These are phyloP conservation scores for Salix suchowensis DNA, from an alignment of 345 rosid genomes.

Conservation along the genomic window DNA sequence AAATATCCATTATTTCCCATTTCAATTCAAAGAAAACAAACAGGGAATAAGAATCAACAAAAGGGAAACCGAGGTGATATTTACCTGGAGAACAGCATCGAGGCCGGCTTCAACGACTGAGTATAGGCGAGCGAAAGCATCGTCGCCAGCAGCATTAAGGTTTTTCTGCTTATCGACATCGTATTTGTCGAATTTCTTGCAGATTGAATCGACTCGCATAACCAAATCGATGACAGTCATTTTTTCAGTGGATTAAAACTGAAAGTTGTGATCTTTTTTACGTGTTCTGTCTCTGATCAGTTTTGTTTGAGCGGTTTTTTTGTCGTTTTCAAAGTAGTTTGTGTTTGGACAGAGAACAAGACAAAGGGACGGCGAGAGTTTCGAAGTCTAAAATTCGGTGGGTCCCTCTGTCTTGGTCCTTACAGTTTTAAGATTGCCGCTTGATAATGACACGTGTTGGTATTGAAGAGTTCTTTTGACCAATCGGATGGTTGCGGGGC, in stretches of 20 bases:
- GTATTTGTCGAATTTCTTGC: slow-evolving; percentile 26
- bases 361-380: neutral
- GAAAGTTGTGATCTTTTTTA: no score
- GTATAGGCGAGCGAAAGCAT: slow-evolving; percentile 29
- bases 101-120: slow-evolving; percentile 16
- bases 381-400: neutral
- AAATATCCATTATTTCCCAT: neutral
- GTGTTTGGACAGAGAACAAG: no score
- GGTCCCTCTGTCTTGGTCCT: neutral
- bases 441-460: neutral
- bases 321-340: no score
- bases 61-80: neutral
- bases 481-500: neutral
- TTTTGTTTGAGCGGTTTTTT: no score
- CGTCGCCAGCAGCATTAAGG: slow-evolving; percentile 16
- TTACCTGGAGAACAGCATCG: slow-evolving; percentile 19
- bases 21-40: neutral
- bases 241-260: neutral
- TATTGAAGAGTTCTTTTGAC: neutral
- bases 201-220: slow-evolving; percentile 23
- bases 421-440: neutral
- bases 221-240: slow-evolving; percentile 29
- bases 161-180: slow-evolving; percentile 26
- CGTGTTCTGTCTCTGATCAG: no score
- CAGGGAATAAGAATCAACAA: neutral